Evolutionary conservation across 768 basidiomycete genomes (phyloP).

Genomic region (Tephrocybe rancida): DNA sequence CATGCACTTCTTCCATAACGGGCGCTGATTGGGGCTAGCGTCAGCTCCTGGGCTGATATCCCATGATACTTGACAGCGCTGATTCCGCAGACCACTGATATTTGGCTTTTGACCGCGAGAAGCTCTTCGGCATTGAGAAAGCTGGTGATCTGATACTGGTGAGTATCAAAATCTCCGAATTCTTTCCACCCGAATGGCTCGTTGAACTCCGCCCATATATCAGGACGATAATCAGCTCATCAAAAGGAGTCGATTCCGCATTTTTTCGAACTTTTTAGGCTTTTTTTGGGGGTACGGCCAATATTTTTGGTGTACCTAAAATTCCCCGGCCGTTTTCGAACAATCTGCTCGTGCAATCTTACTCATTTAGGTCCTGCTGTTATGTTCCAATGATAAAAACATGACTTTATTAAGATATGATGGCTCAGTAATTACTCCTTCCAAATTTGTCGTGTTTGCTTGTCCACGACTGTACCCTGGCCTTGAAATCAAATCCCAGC

Average conservation of each 20-base stretch:
- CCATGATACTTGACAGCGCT: too few relatives aligned
- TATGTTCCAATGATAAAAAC: constrained; percentile 6
- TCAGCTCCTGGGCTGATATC: too few relatives aligned
- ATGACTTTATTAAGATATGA: background rate
- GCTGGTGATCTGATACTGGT: too few relatives aligned
- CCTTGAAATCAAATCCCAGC: too few relatives aligned
- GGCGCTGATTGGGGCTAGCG: too few relatives aligned
- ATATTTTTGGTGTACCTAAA: constrained; percentile 13
- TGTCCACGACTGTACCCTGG: constrained; percentile 26
- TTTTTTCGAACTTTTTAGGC: constrained; percentile 22
- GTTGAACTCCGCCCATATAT: background rate
- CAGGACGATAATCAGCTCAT: constrained; percentile 11
- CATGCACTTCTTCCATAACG: background rate
- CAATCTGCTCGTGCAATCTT: constrained; percentile 17
- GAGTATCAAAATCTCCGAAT: background rate
- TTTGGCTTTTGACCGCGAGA: too few relatives aligned
- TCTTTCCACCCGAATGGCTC: background rate
- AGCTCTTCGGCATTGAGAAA: too few relatives aligned
- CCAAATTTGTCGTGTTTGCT: too few relatives aligned
- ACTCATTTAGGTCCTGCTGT: background rate
- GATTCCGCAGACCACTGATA: too few relatives aligned
- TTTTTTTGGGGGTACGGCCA: constrained; percentile 19
- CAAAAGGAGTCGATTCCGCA: constrained; percentile 21
- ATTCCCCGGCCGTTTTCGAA: background rate
- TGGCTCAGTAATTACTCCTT: background rate